phyloP scores from a whole-genome alignment of 2,329 filamentous ascomycete species.

The Clonostachys solani region DNA sequence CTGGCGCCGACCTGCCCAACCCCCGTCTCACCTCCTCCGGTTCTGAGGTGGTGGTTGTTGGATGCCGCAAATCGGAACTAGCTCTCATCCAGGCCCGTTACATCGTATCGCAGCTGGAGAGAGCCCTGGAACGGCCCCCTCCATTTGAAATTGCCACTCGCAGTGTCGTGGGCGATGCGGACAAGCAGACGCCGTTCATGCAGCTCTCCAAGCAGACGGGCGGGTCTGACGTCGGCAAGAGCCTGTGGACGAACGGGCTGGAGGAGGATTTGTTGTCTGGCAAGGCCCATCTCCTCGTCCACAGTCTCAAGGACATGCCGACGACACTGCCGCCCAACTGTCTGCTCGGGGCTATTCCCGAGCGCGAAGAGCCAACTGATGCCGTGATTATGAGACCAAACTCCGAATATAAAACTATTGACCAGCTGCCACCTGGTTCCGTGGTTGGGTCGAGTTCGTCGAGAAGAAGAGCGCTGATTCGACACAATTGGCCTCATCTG shows the following conservation, averaged over 20 bases:
- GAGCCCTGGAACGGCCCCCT: background rate
- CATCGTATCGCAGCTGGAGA: background rate
- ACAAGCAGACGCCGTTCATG: slow-evolving; percentile 8
- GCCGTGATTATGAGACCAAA: too few relatives aligned
- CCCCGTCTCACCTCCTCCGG: too few relatives aligned
- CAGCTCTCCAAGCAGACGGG: slow-evolving; percentile 9
- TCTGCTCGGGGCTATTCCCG: too few relatives aligned
- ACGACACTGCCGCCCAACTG: too few relatives aligned
- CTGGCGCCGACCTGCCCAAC: too few relatives aligned
- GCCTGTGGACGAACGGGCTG: slow-evolving; percentile 8
- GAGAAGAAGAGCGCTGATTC: slow-evolving; percentile 81
- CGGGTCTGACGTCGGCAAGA: slow-evolving; percentile 9
- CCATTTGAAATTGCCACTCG: background rate
- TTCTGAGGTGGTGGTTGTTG: background rate
- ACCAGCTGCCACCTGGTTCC: slow-evolving; percentile 72
- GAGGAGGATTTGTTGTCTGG: slow-evolving; percentile 6
- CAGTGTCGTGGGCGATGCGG: slow-evolving; percentile 8
- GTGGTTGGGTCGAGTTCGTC: slow-evolving; percentile 92
- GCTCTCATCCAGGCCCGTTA: slow-evolving; percentile 2
- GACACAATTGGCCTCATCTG: slow-evolving; percentile 70
- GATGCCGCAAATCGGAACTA: slow-evolving; percentile 3
- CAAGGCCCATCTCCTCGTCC: background rate
- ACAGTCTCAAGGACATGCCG: too few relatives aligned
- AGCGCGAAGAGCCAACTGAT: too few relatives aligned
- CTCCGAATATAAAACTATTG: slow-evolving; percentile 53